Evolutionary conservation across 2,329 filamentous ascomycete species (phyloP).

Genomic region (Hortaea werneckii): DNA sequence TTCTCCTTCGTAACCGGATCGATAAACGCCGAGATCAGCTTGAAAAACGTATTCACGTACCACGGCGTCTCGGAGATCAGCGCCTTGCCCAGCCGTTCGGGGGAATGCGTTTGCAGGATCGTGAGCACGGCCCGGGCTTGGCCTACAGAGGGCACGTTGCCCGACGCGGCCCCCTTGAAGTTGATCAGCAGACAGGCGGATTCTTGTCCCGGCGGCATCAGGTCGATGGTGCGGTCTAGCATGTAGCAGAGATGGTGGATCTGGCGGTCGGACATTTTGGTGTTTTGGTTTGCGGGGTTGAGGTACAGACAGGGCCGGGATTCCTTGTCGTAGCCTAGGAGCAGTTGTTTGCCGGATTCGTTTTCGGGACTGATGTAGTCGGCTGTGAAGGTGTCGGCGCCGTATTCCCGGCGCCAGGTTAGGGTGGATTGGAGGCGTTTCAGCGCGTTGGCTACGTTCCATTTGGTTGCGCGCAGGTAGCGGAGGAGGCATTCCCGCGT

Average conservation of each 20-base stretch:
- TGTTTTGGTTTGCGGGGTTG: slow-evolving; percentile 85
- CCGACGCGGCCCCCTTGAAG: slow-evolving; percentile 69
- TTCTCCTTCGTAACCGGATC: slow-evolving; percentile 89
- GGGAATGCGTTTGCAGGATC: slow-evolving; percentile 93
- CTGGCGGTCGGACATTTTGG: slow-evolving; percentile 72
- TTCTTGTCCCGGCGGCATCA: slow-evolving; percentile 81
- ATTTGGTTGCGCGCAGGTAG: slow-evolving; percentile 89
- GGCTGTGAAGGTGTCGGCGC: slow-evolving; percentile 64
- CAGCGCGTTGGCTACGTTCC: slow-evolving; percentile 64
- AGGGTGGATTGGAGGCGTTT: slow-evolving; percentile 74
- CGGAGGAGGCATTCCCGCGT: slow-evolving; percentile 85
- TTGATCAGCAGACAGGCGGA: slow-evolving; percentile 81
- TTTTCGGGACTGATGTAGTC: slow-evolving; percentile 91
- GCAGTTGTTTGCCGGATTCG: slow-evolving; percentile 89
- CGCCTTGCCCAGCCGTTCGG: slow-evolving; percentile 78
- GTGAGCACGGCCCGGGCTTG: slow-evolving; percentile 75
- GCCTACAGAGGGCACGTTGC: slow-evolving; percentile 65
- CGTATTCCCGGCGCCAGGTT: slow-evolving; percentile 84
- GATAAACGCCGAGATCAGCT: slow-evolving; percentile 90
- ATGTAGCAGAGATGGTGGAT: slow-evolving; percentile 93
- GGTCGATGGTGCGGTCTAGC: slow-evolving; percentile 78
- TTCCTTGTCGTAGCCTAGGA: slow-evolving; percentile 77
- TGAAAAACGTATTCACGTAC: slow-evolving; percentile 90
- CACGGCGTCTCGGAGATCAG: slow-evolving; percentile 88
- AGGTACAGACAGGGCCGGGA: slow-evolving; percentile 86